A percentile compares a stretch with the other conserved stretches of the same genome.
Conservation (phyloP, 1,139 yeast genomes). For the Petasospora fabianii region DNA sequence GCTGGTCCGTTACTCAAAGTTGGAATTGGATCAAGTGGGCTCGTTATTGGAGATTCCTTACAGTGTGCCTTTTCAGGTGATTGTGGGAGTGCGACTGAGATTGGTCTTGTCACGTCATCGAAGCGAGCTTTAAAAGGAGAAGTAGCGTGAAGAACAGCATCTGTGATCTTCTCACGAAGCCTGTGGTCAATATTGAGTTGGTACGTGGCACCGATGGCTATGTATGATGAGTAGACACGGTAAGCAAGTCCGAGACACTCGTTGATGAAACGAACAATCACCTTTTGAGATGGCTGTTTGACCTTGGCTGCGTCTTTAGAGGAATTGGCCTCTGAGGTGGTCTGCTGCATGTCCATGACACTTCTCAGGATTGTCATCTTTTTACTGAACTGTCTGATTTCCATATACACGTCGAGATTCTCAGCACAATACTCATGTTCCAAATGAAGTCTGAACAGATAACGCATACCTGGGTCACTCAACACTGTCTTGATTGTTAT, state of each 20-base stretch:
- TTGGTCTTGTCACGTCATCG: constrained; percentile 4
- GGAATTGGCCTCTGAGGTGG: neutral
- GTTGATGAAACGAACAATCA: constrained; percentile 44
- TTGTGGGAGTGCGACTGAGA: constrained; percentile 4
- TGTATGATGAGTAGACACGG: constrained; percentile 61
- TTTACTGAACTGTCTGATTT: constrained; percentile 44
- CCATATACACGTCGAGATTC: constrained; percentile 67
- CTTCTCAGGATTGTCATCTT: constrained; percentile 36
- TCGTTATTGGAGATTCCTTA: neutral
- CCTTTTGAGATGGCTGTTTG: constrained; percentile 24
- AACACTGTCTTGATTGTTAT: constrained; percentile 44
- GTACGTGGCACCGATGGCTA: constrained; percentile 67
- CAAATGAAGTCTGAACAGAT: constrained; percentile 63
- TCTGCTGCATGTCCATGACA: constrained; percentile 26
- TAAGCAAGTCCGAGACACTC: constrained; percentile 57
- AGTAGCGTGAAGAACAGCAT: constrained; percentile 39
- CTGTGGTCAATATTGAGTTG: constrained; percentile 67
- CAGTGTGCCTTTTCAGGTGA: constrained; percentile 6
- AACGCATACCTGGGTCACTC: constrained; percentile 74
- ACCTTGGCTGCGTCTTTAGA: neutral
- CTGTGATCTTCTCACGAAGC: constrained; percentile 47
- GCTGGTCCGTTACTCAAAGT: neutral
- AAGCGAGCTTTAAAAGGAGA: constrained; percentile 28
- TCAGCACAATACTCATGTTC: constrained; percentile 67
- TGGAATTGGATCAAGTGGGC: neutral